Percentiles rank a stretch among this genome's conserved stretches.
phyloP scores from a whole-genome alignment of 2,329 filamentous ascomycete species.

The Aspergillus sp. region DNA sequence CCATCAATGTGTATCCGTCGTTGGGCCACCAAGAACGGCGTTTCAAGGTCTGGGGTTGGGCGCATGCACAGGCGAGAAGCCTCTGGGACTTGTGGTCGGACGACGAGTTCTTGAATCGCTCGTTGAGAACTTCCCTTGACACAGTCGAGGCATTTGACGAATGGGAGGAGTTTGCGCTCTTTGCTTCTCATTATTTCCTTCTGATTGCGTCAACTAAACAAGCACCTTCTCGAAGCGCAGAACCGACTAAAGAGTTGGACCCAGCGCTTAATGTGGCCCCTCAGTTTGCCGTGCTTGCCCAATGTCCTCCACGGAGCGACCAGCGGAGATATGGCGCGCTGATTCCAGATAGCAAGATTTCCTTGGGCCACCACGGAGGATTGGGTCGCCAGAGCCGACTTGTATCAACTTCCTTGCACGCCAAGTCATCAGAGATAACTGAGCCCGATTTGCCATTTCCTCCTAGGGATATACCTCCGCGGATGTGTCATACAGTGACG shows the following conservation, averaged over 20 bases:
- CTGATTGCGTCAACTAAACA: conserved; percentile 50
- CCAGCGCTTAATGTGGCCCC: conserved; percentile 4
- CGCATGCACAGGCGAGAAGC: conserved; percentile 51
- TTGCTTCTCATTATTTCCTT: conserved; percentile 75
- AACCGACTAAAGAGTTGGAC: background rate
- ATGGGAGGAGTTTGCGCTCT: conserved; percentile 88
- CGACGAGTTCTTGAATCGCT: conserved; percentile 51
- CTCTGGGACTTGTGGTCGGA: conserved; percentile 79
- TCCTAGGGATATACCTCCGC: conserved; percentile 23
- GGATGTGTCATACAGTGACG: conserved; percentile 72
- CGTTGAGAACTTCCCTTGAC: conserved; percentile 56
- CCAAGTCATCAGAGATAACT: conserved; percentile 40
- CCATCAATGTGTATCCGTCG: conserved; percentile 60
- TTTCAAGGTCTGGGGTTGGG: conserved; percentile 63
- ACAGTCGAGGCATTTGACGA: conserved; percentile 79
- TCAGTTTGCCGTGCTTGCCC: conserved; percentile 12
- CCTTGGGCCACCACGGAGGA: conserved; percentile 34
- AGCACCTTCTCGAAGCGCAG: background rate
- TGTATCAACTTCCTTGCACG: conserved; percentile 38
- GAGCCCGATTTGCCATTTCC: conserved; percentile 38
- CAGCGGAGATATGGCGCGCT: conserved; percentile 54
- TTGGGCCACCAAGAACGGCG: conserved; percentile 57
- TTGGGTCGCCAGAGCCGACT: conserved; percentile 39
- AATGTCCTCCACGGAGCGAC: conserved; percentile 29
- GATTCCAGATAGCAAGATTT: conserved; percentile 29